Base-by-base conservation (phyloP, 2,329 filamentous ascomycete genomes). In the Capronia coronata region DNA sequence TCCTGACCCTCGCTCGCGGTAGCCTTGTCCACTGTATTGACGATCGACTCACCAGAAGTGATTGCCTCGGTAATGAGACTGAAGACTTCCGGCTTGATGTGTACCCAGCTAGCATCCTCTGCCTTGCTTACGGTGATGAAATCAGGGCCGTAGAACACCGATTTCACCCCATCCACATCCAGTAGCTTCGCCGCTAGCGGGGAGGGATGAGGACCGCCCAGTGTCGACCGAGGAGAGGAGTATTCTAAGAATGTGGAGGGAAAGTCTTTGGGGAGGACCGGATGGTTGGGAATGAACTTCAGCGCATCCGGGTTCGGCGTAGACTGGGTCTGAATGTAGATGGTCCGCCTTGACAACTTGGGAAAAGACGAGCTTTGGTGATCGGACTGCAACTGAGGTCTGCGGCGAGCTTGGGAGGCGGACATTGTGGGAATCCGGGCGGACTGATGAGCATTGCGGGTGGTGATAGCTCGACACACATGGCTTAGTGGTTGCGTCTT, bases 61-160 rank as follows among this genome's bases (percentile, higher is more conserved):
- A 98, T 83, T 30, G 86, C 83, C 70, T 97, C 91, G 43, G 89
- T 97, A 67, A 98, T 96, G 53, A 97, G 75, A 54, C 87, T 85
- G 69, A 97, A 98, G 23, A 97, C 82, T 68, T 98, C 93, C 1
- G 93, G 91, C 63, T 93, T 93, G 62, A 98, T 82, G 67, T 96
- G 88, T 32, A 87, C 86, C 93, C 93, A 98, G 63, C 90, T 87
- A 2, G 85, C 86, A 59, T 93, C 86, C 56, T 82, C 77, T 41
- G 87, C 81, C 69, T 98, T 98, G 37, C 86, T 96, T 29, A 98
- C 85, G 10, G 93, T 98, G 70, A 98, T 97, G 73, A 95, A 97
- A 67, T 98, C 90, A 27, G 81, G 73, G 45, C 91, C 93, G 70
- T 94, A 96, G 71, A 97, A 97, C 18, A 98, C 86, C 1, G 87